Evolutionary conservation across 106 monocot genomes (phyloP).

Genomic region (Platanthera guangdongensis): DNA sequence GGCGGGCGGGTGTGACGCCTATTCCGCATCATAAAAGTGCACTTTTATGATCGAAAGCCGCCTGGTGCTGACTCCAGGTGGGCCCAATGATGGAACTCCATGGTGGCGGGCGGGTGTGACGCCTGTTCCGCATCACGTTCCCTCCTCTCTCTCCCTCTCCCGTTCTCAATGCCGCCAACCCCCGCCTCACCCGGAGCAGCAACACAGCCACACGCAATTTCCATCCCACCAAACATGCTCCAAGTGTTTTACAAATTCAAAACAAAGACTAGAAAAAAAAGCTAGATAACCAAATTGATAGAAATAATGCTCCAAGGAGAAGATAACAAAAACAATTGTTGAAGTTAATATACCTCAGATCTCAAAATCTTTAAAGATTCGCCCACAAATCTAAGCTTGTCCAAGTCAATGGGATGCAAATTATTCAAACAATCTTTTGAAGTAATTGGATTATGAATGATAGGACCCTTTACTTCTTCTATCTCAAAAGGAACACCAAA

Average conservation of each 20-base stretch:
- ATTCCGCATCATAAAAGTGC: too few species aligned
- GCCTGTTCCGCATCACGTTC: too few species aligned
- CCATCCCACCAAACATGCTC: too few species aligned
- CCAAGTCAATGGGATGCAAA: slow-evolving; percentile 71
- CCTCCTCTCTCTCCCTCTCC: too few species aligned
- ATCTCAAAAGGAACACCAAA: slow-evolving; percentile 94
- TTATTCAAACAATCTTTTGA: slow-evolving; percentile 51
- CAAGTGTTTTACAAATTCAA: neutral
- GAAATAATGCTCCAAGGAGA: neutral
- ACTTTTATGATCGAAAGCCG: too few species aligned
- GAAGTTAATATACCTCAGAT: slow-evolving; percentile 43
- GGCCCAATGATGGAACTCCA: too few species aligned
- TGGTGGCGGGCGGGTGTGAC: too few species aligned
- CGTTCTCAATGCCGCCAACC: too few species aligned
- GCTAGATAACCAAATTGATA: neutral
- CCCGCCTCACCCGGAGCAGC: too few species aligned
- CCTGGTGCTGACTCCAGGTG: too few species aligned
- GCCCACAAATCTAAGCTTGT: slow-evolving; percentile 84
- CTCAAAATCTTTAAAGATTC: slow-evolving; percentile 75
- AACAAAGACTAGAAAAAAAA: neutral
- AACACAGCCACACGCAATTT: too few species aligned
- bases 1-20: too few species aligned
- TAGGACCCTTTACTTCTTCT: slow-evolving; percentile 76
- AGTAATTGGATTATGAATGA: slow-evolving; percentile 60
- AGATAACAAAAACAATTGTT: neutral